These are phyloP conservation scores for Papiliotrema fonsecae DNA, from an alignment of 1,284 basidiomycete genomes.

Conservation along the genomic window DNA sequence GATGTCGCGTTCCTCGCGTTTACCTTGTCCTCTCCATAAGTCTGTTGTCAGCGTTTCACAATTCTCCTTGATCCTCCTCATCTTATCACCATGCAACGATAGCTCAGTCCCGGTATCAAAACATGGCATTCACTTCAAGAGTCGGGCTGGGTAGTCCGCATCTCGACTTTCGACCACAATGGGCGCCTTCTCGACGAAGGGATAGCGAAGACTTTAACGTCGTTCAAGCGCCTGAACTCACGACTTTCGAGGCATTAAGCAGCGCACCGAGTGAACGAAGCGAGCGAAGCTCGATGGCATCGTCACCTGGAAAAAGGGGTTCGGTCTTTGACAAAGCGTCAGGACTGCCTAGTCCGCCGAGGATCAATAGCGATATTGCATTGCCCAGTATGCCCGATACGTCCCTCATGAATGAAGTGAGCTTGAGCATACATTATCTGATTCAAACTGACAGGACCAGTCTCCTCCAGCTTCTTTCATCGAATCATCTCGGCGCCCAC, in stretches of 20 bases:
- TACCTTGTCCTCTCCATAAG: too few species aligned
- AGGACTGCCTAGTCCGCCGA: constrained; percentile 31
- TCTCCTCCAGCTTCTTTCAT: constrained; percentile 1
- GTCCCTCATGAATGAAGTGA: constrained; percentile 1
- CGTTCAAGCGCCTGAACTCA: too few species aligned
- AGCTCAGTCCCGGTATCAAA: too few species aligned
- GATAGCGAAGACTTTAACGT: not conserved
- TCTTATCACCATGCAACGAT: too few species aligned
- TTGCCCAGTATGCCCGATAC: not conserved
- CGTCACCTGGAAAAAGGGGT: constrained; percentile 5
- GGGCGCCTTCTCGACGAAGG: not conserved
- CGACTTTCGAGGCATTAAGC: too few species aligned
- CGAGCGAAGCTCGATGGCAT: too few species aligned
- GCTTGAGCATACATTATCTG: not conserved
- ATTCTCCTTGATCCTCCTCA: too few species aligned
- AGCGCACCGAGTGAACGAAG: too few species aligned
- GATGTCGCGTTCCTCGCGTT: too few species aligned
- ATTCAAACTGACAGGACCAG: too few species aligned
- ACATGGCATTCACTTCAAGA: not conserved
- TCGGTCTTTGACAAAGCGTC: constrained; percentile 14
- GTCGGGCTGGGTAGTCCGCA: not conserved
- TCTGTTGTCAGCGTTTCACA: too few species aligned
- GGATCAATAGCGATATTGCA: constrained; percentile 26
- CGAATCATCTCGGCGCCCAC: too few species aligned
- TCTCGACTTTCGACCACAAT: not conserved